Conservation (phyloP, 345 rosid genomes). For the Populus nigra region DNA sequence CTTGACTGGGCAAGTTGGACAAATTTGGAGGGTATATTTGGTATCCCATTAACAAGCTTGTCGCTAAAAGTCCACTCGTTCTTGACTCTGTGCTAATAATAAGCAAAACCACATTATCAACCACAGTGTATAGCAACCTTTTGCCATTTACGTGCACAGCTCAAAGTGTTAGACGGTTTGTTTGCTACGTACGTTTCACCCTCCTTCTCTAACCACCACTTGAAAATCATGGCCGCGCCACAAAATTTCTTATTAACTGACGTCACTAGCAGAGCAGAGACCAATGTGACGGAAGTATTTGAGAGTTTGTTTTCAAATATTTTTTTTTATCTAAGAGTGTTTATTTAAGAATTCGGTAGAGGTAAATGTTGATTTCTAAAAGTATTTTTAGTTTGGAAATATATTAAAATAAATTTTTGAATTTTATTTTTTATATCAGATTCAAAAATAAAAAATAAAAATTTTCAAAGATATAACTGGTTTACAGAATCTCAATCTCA, state of each 20-base stretch:
- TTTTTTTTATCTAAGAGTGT: too few relatives aligned
- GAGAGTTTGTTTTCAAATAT: too few relatives aligned
- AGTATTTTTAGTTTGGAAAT: too few relatives aligned
- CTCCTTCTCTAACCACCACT: background rate
- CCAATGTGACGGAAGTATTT: too few relatives aligned
- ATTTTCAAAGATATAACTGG: too few relatives aligned
- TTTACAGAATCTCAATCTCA: too few relatives aligned
- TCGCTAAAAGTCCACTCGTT: background rate
- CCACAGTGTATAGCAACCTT: background rate
- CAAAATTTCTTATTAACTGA: background rate
- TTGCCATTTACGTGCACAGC: slow-evolving; percentile 23
- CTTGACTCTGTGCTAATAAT: background rate
- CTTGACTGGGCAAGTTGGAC: background rate
- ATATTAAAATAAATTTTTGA: too few relatives aligned
- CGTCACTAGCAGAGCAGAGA: background rate
- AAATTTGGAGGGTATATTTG: background rate
- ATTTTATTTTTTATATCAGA: too few relatives aligned
- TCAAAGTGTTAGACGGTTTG: background rate
- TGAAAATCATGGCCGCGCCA: background rate
- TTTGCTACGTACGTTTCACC: slow-evolving; percentile 3
- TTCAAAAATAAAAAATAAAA: too few relatives aligned
- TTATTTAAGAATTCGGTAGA: too few relatives aligned
- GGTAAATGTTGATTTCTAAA: too few relatives aligned
- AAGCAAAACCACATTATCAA: slow-evolving; percentile 6
- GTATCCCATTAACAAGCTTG: background rate